Base-by-base conservation (phyloP, 495 filamentous ascomycete genomes). In the Penicillium pulvis region DNA sequence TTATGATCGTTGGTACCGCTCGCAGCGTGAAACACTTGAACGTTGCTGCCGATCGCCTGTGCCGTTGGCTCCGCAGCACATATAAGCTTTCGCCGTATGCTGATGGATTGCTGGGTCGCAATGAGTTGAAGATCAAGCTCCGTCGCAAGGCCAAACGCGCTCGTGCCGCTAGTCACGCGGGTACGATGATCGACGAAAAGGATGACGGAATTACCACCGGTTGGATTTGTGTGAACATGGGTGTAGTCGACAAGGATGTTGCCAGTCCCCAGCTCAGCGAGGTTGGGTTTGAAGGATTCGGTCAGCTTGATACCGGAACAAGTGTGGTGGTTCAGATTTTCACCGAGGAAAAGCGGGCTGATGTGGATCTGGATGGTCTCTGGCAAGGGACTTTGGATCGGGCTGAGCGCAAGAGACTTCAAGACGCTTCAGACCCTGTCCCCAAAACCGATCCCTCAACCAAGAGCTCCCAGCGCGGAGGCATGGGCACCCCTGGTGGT, bases 211-310 rank as follows among this genome's bases (percentile, higher is more conserved):
- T 96, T 39, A 84, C 84, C 28, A 95, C 92, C 16, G 92, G 92
- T 1, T 98, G 94, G 94, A 89, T 98, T 9, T 98, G 95, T 73
- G 90, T 98, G 43, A 93, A 96, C 72, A 79, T 92, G 2, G 91
- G 92, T 1, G 80, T 81, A 16, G 81, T 96, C 12, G 82, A 87
- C 55, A 76, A 83, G 53, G 66, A 70, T 5, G 65, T 68, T 48
- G 73, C 60, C 61, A 70, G 47, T 57, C 73, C 74, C 62, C 51
- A 58, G 43, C 54, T 59, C 26, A 70, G 63, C n/a, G 84, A 73
- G 60, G 73, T 66, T 47, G 63, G 57, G 16, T 87, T 82, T 69
- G 87, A 82, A 53, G 92, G 92, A 4, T 97, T 97, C 72, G 90
- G 91, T n/a, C 76, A 81, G 20, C 56, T 74, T 53, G 66, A 70